These are phyloP conservation scores for Podospora conica DNA, from an alignment of 495 filamentous ascomycete genomes.

Conservation along the genomic window DNA sequence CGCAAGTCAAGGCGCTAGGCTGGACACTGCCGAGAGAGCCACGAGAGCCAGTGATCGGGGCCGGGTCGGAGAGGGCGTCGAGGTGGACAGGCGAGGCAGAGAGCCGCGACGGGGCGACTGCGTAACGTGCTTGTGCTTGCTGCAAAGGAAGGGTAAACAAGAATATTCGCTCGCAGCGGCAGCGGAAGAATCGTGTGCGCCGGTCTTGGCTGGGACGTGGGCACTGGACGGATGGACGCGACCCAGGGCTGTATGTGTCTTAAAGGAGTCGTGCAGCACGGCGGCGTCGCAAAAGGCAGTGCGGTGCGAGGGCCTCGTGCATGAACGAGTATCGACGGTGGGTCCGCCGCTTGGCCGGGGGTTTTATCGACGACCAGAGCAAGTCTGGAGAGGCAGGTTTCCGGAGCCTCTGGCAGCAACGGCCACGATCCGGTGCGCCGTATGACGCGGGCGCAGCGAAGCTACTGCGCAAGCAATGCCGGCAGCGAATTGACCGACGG, in stretches of 20 bases:
- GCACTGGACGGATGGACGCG: constrained; percentile 7
- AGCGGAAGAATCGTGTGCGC: constrained; percentile 9
- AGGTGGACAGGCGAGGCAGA: background rate
- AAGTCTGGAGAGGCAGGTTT: background rate
- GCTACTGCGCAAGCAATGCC: background rate
- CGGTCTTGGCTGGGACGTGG: constrained; percentile 13
- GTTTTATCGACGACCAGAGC: constrained; percentile 1
- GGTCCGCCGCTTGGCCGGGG: constrained; percentile 5
- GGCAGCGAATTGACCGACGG: background rate
- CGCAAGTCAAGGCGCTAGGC: constrained; percentile 20
- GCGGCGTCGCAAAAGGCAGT: constrained; percentile 9
- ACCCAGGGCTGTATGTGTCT: constrained; percentile 18
- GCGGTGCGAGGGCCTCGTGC: constrained; percentile 25
- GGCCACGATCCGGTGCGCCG: background rate
- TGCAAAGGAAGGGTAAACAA: constrained; percentile 1
- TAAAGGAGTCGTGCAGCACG: constrained; percentile 22
- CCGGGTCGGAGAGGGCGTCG: background rate
- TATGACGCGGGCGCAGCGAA: background rate
- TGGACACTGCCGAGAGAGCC: constrained; percentile 5
- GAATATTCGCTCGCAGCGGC: constrained; percentile 8
- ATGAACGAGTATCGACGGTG: constrained; percentile 24
- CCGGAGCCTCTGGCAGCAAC: background rate
- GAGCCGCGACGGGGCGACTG: background rate
- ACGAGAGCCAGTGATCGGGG: background rate
- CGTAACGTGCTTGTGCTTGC: background rate